Evolutionary conservation across 2,329 filamentous ascomycete genomes (phyloP), one percentile per base, ranked within the genome.

Genomic region (Colletotrichum shisoi): DNA sequence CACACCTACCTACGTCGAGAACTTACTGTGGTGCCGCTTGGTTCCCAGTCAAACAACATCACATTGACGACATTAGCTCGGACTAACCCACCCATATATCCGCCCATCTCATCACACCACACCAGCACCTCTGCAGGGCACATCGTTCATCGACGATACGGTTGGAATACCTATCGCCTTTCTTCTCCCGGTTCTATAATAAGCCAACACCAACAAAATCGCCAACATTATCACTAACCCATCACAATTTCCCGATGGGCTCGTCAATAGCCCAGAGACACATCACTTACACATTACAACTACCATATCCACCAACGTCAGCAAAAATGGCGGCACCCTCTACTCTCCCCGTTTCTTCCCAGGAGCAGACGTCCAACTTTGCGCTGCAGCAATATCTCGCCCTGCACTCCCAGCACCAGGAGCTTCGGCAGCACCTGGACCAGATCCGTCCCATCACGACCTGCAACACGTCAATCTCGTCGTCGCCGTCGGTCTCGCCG

Each of bases 401-500:
- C 24, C 77, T 87, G 8, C 81, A 85, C 63, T 81, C 83, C 69
- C 83, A 86, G 72, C 84, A 86, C 72, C 81, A 86, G 67, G 81
- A 82, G 66, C 79, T 87, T 17, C 79, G 79, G 68, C 79, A 78
- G 70, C 82, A 83, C 68, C 82, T 87, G 67, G 79, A 85, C 70
- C 80, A 82, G 67, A 81, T 87, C 59, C 82, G 81, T 48, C 81
- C 78, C 19, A 80, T 78, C 54, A 69, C 73, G 7, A 72, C 74
- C 1, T 76, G 78, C 67, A 76, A 71, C 61, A 73, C 72, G 46
- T 73, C 76, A 15, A 76, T 78, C 12, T 71, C 77, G 54, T 80
- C 80, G 2, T 82, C 88, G 74, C 82, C 87, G 76, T 78, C 87
- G 74, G 83, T 85, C 74, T 89, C 89, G 74, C 85, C 83, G 73